Percentiles rank a stretch among this genome's conserved stretches.
These are phyloP conservation scores for Lavandula angustifolia DNA, from an alignment of 257 asterid genomes.

Conservation along the genomic window DNA sequence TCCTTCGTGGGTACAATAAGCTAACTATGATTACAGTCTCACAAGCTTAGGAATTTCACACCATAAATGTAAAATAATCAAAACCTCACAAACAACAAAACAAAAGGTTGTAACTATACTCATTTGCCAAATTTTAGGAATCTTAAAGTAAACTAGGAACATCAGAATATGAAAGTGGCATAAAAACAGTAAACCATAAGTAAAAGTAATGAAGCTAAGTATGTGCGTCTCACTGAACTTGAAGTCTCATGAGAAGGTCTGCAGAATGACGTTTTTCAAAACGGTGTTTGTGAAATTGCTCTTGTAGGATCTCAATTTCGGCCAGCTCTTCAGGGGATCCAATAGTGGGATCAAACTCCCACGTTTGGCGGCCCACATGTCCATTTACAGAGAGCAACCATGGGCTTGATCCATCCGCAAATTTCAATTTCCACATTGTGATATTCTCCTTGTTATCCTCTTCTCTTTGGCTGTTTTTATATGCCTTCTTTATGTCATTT, in stretches of 20 bases:
- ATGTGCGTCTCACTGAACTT: constrained; percentile 46
- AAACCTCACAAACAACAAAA: not conserved
- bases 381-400: constrained; percentile 79
- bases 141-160: constrained; percentile 8
- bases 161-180: not conserved
- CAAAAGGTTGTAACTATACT: constrained; percentile 2
- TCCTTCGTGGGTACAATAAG: not conserved
- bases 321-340: constrained; percentile 77
- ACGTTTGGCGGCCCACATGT: constrained; percentile 76
- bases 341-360: constrained; percentile 73
- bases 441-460: constrained; percentile 6
- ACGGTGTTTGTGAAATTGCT: constrained; percentile 55
- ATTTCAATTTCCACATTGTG: constrained; percentile 92
- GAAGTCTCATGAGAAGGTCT: constrained; percentile 89
- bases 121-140: constrained; percentile 16
- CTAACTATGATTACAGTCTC: not conserved
- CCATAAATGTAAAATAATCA: not conserved
- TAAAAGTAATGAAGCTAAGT: not conserved
- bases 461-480: too few species aligned
- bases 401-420: constrained; percentile 81
- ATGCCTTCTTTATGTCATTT: not conserved
- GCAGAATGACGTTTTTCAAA: constrained; percentile 79
- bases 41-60: constrained; percentile 3
- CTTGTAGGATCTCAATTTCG: constrained; percentile 67
- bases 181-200: constrained; percentile 28